Base-by-base conservation (phyloP, 1,284 basidiomycete genomes). In the Naganishia liquefaciens region DNA sequence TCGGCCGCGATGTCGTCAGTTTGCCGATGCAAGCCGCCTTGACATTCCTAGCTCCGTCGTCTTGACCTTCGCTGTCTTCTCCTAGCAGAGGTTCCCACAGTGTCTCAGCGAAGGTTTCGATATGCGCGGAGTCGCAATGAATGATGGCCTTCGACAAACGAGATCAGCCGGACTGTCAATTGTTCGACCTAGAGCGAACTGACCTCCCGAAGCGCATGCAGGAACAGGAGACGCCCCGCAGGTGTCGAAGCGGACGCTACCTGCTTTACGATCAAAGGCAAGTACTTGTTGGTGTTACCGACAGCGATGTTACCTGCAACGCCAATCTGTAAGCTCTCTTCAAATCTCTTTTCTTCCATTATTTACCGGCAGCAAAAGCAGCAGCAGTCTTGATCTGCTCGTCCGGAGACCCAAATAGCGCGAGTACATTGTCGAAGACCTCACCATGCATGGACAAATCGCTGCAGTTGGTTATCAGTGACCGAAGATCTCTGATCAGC, bases 1-100 rank as follows among this genome's bases (percentile, higher is more conserved):
- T 84, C 5, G 95, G 92, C 63, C 95, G 88, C 1, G 90, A 90
- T 0, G 90, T 90, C 0, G 93, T 95, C 47, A 99, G 82, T 76
- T 97, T 94, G 52, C 95, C 96, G 21, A 99, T 84, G 76, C 95
- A 99, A 23, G 96, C 94, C 51, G 95, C 93, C 39, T 93, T 92
- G 64, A 98, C 91, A 75, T 95, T 97, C 63, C 94, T 83, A 3
- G 91, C 89, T 3, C 89, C 90, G 76, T 98, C 95, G 70, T 96
- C 93, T 17, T 90, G 85, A 67, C 88, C 85, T 65, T 71, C 63
- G 70, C 65, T 73, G 15, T 90, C 90, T 75, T 90, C 88, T 73
- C 89, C 86, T 76, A 96, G 94, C 19, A 95, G 83, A 0, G 94
- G 93, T 3, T 83, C 83, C 96, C 96, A 99, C 13, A 98, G 84